A percentile compares a stretch with the other conserved stretches of the same genome.
Conservation (phyloP, 257 asterid genomes). For the Coffea eugenioides region DNA sequence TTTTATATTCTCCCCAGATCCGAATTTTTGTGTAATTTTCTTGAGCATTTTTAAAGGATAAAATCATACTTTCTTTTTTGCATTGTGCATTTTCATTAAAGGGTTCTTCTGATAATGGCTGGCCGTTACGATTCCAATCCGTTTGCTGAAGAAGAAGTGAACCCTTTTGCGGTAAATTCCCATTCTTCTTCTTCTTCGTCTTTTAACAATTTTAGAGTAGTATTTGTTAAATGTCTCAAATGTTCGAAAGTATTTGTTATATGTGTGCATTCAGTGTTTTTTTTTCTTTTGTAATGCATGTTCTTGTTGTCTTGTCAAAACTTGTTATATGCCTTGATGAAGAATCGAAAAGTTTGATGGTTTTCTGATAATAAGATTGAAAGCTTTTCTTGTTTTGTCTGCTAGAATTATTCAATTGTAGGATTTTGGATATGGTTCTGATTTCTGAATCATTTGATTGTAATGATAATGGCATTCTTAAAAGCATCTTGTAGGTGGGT, state of each 20-base stretch:
- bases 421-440: neutral
- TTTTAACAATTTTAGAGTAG: neutral
- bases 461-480: neutral
- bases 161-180: too few species aligned
- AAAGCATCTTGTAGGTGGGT: neutral
- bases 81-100: constrained; percentile 5
- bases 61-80: neutral
- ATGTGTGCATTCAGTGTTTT: neutral
- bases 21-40: too few species aligned
- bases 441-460: neutral
- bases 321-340: neutral
- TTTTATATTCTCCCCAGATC: too few species aligned
- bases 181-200: neutral
- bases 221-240: neutral
- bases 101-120: too few species aligned
- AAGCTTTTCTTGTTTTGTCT: neutral
- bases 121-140: too few species aligned
- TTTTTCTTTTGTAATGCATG: neutral
- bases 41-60: too few species aligned
- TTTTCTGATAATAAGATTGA: constrained; percentile 9
- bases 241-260: too few species aligned
- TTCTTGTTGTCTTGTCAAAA: neutral
- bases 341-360: neutral
- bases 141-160: too few species aligned
- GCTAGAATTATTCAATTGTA: neutral